A percentile compares a stretch with the other conserved stretches of the same genome.
Evolutionary conservation across 805 yeast species (phyloP).

Genomic region (Sungouiella blattae): DNA sequence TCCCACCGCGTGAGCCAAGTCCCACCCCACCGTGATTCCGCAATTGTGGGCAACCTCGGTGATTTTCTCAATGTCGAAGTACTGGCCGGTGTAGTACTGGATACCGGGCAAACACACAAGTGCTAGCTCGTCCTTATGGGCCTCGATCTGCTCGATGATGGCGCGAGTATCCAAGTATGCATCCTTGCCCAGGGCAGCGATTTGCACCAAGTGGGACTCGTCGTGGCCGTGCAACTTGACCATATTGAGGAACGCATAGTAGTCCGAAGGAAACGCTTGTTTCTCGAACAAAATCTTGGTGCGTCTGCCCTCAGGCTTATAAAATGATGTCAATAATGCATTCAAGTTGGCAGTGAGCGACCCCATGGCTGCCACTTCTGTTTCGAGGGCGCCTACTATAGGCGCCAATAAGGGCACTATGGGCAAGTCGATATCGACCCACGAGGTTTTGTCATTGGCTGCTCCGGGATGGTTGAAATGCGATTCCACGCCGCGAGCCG

Average conservation of each 20-base stretch:
- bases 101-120: conserved; percentile 81
- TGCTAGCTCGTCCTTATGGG: conserved; percentile 59
- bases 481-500: conserved; percentile 73
- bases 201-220: conserved; percentile 57
- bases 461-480: conserved; percentile 70
- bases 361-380: conserved; percentile 88
- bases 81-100: conserved; percentile 90
- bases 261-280: conserved; percentile 90
- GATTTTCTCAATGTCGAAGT: conserved; percentile 69
- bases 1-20: conserved; percentile 91
- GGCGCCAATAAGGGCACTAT: conserved; percentile 65
- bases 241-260: conserved; percentile 77
- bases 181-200: conserved; percentile 59
- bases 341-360: conserved; percentile 81
- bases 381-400: conserved; percentile 67
- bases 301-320: conserved; percentile 56
- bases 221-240: conserved; percentile 54
- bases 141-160: conserved; percentile 54
- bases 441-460: conserved; percentile 48
- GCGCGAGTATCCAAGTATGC: conserved; percentile 58
- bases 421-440: conserved; percentile 87
- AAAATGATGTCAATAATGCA: conserved; percentile 68
- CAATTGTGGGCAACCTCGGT: conserved; percentile 55
- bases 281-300: conserved; percentile 78
- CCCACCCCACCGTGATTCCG: conserved; percentile 80